Percentiles rank a stretch among this genome's conserved stretches.
Evolutionary conservation across 176 grass and related monocot genomes (phyloP).

Genomic region (Oropetium thomaeum): DNA sequence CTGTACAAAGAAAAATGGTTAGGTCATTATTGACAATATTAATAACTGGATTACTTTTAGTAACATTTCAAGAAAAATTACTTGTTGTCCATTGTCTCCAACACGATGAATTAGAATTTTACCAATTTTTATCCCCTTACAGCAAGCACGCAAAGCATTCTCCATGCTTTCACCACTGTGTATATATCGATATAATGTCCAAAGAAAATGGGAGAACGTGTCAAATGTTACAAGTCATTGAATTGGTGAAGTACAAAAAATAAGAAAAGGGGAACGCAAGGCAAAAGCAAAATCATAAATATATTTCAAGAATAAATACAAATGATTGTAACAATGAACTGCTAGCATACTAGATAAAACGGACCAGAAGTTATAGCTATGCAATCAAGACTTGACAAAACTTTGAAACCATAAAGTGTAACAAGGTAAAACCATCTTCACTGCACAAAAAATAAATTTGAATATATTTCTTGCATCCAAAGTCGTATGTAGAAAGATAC

Average conservation of each 20-base stretch:
- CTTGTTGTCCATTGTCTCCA: conserved; percentile 83
- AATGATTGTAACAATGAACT: background rate
- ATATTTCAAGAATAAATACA: conserved; percentile 12
- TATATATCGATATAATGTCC: conserved; percentile 21
- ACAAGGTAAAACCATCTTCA: background rate
- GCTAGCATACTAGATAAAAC: background rate
- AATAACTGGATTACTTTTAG: conserved; percentile 4
- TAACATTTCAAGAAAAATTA: conserved; percentile 18
- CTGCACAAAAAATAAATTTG: background rate
- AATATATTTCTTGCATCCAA: background rate
- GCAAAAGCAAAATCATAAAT: background rate
- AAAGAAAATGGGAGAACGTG: background rate
- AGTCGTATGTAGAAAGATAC: background rate
- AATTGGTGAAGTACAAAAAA: conserved; percentile 13
- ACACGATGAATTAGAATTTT: conserved; percentile 85
- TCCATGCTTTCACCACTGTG: conserved; percentile 90
- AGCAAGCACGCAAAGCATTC: conserved; percentile 78
- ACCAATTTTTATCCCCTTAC: conserved; percentile 83
- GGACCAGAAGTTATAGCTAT: conserved; percentile 13
- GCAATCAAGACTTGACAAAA: background rate
- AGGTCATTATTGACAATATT: conserved; percentile 10
- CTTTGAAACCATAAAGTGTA: background rate
- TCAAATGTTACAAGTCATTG: background rate
- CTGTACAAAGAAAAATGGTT: conserved; percentile 44
- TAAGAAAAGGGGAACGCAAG: background rate